Percentiles rank a stretch among this genome's conserved stretches.
These are phyloP conservation scores for Clausena lansium DNA, from an alignment of 345 rosid species.

Conservation along the genomic window DNA sequence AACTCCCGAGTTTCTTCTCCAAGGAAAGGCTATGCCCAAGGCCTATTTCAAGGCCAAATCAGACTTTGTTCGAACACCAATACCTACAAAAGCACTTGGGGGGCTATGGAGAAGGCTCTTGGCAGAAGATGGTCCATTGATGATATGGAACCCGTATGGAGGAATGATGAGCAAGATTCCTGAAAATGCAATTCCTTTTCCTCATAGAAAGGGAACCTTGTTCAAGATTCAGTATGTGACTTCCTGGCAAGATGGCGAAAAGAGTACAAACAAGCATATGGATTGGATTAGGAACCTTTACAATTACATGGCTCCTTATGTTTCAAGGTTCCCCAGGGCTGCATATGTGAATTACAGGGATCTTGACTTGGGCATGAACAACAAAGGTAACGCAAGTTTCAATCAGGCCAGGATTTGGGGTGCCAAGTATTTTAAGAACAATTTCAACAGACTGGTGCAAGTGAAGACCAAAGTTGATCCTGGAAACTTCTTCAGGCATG, in stretches of 20 bases:
- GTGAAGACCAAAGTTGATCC: conserved; percentile 27
- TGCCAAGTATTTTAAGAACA: conserved; percentile 18
- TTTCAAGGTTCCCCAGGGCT: conserved; percentile 25
- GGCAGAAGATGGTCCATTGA: conserved; percentile 13
- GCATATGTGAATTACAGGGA: conserved; percentile 37
- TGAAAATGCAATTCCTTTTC: conserved; percentile 26
- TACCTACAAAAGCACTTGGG: conserved; percentile 26
- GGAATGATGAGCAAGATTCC: conserved; percentile 33
- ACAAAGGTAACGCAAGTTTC: neutral
- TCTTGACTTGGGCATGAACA: conserved; percentile 16
- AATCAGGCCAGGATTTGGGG: conserved; percentile 17
- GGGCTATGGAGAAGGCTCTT: conserved; percentile 28
- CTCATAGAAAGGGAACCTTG: conserved; percentile 25
- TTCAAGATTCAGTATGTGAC: conserved; percentile 29
- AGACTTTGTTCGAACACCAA: conserved; percentile 32
- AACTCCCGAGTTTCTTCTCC: conserved; percentile 29
- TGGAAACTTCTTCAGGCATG: conserved; percentile 25
- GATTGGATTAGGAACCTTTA: conserved; percentile 18
- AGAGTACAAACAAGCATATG: conserved; percentile 7
- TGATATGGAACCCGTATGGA: conserved; percentile 29
- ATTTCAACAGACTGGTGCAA: conserved; percentile 13
- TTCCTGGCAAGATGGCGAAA: conserved; percentile 9
- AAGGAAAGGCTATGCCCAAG: conserved; percentile 21
- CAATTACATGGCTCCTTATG: conserved; percentile 26
- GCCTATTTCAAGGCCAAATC: conserved; percentile 42